A percentile compares a stretch with the other conserved stretches of the same genome.
phyloP scores from a whole-genome alignment of 2,329 filamentous ascomycete species.

The Pseudogymnoascus sp. region DNA sequence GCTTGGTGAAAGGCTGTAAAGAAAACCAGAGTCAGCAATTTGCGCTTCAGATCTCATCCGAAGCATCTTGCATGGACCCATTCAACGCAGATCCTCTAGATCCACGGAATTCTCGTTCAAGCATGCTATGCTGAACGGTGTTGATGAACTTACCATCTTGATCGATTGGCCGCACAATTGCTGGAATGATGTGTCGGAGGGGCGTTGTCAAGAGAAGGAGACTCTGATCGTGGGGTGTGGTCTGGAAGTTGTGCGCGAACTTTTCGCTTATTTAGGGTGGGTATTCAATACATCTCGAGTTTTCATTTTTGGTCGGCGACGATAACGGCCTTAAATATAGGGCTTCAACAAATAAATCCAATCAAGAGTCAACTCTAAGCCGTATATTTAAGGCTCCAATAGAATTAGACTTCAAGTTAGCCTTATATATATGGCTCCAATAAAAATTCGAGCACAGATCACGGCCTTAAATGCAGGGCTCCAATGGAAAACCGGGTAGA shows the following conservation, averaged over 20 bases:
- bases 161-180: slow-evolving; percentile 34
- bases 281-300: slow-evolving; percentile 11
- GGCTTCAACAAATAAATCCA: not conserved
- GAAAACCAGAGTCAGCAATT: slow-evolving; percentile 95
- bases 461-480: slow-evolving; percentile 2
- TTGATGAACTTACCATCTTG: slow-evolving; percentile 61
- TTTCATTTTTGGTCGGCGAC: slow-evolving; percentile 11
- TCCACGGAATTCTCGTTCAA: slow-evolving; percentile 15
- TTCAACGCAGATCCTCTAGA: slow-evolving; percentile 29
- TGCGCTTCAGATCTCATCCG: slow-evolving; percentile 92
- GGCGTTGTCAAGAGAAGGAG: slow-evolving; percentile 34
- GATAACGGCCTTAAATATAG: not conserved
- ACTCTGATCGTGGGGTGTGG: slow-evolving; percentile 1
- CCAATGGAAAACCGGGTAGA: not conserved
- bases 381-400: not conserved
- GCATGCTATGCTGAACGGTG: slow-evolving; percentile 14
- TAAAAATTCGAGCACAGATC: not conserved
- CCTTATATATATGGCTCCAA: not conserved
- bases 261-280: slow-evolving; percentile 16
- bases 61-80: slow-evolving; percentile 98
- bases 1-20: slow-evolving; percentile 78
- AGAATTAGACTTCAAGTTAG: not conserved
- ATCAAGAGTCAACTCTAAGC: not conserved
- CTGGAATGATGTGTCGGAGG: slow-evolving; percentile 37
- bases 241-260: slow-evolving; percentile 14